phyloP scores from a whole-genome alignment of 257 asterid species.

The Pogostemon cablin region DNA sequence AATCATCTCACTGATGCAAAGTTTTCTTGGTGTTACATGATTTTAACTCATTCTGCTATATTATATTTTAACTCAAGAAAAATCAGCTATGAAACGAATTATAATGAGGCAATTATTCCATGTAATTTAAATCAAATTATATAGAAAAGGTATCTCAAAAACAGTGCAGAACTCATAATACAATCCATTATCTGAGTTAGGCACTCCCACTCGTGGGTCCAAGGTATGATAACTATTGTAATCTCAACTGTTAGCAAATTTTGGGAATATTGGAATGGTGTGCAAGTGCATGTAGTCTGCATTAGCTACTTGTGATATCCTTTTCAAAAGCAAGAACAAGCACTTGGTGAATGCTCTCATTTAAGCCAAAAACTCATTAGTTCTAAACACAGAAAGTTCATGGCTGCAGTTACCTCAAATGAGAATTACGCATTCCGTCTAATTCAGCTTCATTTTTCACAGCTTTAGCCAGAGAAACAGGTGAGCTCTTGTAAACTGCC shows the following conservation, averaged over 20 bases:
- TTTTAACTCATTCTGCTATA: too few species aligned
- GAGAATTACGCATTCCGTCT: conserved; percentile 88
- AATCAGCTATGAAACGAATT: too few species aligned
- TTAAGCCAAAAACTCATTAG: neutral
- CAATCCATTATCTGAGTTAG: neutral
- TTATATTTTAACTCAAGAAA: too few species aligned
- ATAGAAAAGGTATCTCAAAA: too few species aligned
- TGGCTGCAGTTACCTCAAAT: conserved; percentile 65
- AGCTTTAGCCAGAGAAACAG: conserved; percentile 86
- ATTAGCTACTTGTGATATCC: neutral
- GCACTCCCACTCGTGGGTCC: neutral
- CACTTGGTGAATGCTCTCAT: neutral
- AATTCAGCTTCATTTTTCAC: conserved; percentile 92
- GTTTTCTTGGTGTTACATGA: too few species aligned
- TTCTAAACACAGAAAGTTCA: neutral
- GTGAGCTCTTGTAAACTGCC: conserved; percentile 66
- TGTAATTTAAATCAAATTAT: too few species aligned
- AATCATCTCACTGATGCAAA: too few species aligned
- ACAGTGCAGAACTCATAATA: neutral
- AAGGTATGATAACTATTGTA: neutral
- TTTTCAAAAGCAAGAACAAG: neutral
- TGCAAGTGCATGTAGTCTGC: neutral
- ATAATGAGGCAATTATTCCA: neutral
- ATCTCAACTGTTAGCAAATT: neutral
- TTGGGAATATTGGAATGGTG: neutral